phyloP scores from a whole-genome alignment of 2,329 filamentous ascomycete species.

The Trichoderma gracile region DNA sequence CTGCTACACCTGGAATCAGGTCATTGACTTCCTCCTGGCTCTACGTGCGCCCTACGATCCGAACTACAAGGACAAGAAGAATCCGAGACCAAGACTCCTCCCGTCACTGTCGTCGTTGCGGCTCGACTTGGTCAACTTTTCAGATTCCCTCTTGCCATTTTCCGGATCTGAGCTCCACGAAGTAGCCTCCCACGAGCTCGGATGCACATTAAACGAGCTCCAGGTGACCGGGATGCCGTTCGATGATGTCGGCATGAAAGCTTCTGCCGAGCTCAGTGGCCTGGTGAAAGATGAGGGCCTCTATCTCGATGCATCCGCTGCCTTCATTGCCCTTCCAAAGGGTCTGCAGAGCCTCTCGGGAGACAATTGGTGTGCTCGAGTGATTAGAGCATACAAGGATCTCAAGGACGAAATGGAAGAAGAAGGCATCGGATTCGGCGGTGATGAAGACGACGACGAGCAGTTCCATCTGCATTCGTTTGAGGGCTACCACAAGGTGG shows the following conservation, averaged over 20 bases:
- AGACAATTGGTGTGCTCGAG: slow-evolving; percentile 44
- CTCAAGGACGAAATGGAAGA: slow-evolving; percentile 33
- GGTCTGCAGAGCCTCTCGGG: slow-evolving; percentile 45
- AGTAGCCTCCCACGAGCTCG: slow-evolving; percentile 55
- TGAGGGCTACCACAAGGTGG: slow-evolving; percentile 34
- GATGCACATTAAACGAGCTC: slow-evolving; percentile 55
- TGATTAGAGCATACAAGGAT: slow-evolving; percentile 48
- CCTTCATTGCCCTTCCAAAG: slow-evolving; percentile 46
- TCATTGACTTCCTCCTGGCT: slow-evolving; percentile 54
- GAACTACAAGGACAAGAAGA: slow-evolving; percentile 38
- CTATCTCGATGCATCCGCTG: slow-evolving; percentile 48
- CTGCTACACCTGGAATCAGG: slow-evolving; percentile 56
- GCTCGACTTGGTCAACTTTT: slow-evolving; percentile 58
- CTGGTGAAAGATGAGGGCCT: slow-evolving; percentile 57
- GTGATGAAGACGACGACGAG: slow-evolving; percentile 35
- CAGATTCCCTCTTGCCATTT: slow-evolving; percentile 47
- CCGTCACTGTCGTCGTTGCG: slow-evolving; percentile 51
- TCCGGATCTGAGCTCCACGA: slow-evolving; percentile 53
- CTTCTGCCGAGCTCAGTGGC: slow-evolving; percentile 50
- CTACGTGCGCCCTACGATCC: slow-evolving; percentile 55
- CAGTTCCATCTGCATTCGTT: slow-evolving; percentile 31
- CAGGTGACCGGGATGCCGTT: slow-evolving; percentile 54
- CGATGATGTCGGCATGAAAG: slow-evolving; percentile 51
- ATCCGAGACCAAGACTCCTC: slow-evolving; percentile 46
- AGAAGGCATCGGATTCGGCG: slow-evolving; percentile 30